phyloP scores from a whole-genome alignment of 2,329 filamentous ascomycete species.

The Fusarium keratoplasticum region DNA sequence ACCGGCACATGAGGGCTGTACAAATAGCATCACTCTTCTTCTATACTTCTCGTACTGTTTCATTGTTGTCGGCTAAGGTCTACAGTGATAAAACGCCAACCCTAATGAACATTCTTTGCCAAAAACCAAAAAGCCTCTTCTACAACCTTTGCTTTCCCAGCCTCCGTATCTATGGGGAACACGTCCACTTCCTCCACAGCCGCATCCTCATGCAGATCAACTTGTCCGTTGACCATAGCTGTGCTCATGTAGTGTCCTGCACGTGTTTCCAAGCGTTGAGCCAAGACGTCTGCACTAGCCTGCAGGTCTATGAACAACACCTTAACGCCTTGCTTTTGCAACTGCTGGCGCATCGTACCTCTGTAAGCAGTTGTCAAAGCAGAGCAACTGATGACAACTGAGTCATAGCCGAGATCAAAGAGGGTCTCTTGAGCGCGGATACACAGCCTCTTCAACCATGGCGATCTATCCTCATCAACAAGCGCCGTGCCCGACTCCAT shows the following conservation, averaged over 20 bases:
- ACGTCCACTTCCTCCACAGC: background rate
- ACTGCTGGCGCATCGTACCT: slow-evolving; percentile 43
- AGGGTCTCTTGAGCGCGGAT: slow-evolving; percentile 38
- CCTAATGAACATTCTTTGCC: background rate
- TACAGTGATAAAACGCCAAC: background rate
- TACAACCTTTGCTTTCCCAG: background rate
- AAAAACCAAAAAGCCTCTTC: background rate
- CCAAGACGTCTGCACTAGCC: slow-evolving; percentile 43
- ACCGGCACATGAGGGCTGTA: too few relatives aligned
- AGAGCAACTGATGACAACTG: slow-evolving; percentile 54
- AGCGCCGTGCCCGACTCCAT: slow-evolving; percentile 48
- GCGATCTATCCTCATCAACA: slow-evolving; percentile 47
- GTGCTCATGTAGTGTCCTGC: background rate
- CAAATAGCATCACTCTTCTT: too few relatives aligned
- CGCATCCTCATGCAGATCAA: background rate
- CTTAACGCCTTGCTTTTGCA: slow-evolving; percentile 31
- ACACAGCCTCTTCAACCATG: slow-evolving; percentile 47
- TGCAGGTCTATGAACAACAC: slow-evolving; percentile 54
- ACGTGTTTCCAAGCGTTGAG: slow-evolving; percentile 37
- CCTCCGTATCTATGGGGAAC: background rate
- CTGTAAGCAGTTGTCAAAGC: slow-evolving; percentile 51
- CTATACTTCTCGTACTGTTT: background rate
- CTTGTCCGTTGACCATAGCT: background rate
- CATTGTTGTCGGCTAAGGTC: background rate
- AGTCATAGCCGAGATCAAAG: slow-evolving; percentile 41